phyloP scores from a whole-genome alignment of 768 basidiomycete species.

The Leccinum barrowsii region DNA sequence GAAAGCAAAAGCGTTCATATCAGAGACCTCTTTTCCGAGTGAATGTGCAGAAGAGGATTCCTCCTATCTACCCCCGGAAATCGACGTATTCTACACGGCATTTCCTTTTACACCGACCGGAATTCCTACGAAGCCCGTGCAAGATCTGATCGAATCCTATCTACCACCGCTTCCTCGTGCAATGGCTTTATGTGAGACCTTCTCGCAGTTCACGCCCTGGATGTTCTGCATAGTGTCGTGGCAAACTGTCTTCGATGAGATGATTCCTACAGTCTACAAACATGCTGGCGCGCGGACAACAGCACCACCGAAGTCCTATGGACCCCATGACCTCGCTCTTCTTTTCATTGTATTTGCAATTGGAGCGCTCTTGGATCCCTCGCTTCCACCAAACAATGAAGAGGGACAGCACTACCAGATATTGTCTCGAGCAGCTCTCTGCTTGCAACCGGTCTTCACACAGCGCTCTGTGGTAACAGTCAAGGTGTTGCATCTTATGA shows the following conservation, averaged over 20 bases:
- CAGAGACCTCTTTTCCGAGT: slow-evolving; percentile 2
- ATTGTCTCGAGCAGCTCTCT: slow-evolving; percentile 44
- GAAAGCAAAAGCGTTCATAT: slow-evolving; percentile 7
- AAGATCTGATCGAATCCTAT: slow-evolving; percentile 41
- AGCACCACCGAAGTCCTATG: slow-evolving; percentile 26
- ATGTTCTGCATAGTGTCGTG: slow-evolving; percentile 49
- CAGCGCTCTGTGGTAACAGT: slow-evolving; percentile 45
- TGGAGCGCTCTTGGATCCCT: slow-evolving; percentile 46
- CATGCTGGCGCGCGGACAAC: neutral
- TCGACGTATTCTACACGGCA: slow-evolving; percentile 39
- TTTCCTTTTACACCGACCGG: slow-evolving; percentile 45
- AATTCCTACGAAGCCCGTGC: slow-evolving; percentile 32
- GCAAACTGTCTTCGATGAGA: slow-evolving; percentile 40
- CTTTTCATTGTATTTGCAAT: slow-evolving; percentile 46
- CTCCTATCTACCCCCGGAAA: slow-evolving; percentile 43
- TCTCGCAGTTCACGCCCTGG: slow-evolving; percentile 48
- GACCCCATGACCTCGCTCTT: slow-evolving; percentile 49
- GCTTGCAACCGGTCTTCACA: slow-evolving; percentile 42
- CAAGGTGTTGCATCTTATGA: slow-evolving; percentile 51
- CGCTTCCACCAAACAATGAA: slow-evolving; percentile 43
- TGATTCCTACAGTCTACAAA: slow-evolving; percentile 45
- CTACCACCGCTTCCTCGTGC: slow-evolving; percentile 44
- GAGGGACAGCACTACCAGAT: slow-evolving; percentile 52
- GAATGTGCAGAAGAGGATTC: slow-evolving; percentile 35
- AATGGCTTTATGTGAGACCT: slow-evolving; percentile 42